These are phyloP conservation scores for Claviceps sp. DNA, from an alignment of 2,329 filamentous ascomycete genomes.

Conservation along the genomic window DNA sequence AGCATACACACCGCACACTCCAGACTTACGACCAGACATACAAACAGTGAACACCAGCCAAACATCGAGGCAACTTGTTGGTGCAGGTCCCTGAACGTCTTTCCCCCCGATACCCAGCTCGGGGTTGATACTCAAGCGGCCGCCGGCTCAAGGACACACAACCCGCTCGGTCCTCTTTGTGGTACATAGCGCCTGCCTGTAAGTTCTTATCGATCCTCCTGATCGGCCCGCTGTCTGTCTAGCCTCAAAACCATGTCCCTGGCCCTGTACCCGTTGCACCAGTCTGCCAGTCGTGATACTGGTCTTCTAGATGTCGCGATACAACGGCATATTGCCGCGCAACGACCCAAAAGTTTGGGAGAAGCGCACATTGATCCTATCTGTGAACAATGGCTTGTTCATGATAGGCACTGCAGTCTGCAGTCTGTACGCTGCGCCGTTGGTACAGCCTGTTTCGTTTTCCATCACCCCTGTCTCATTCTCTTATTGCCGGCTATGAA, in stretches of 20 bases:
- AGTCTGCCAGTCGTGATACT: too few species aligned
- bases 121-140: too few species aligned
- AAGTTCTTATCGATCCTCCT: conserved; percentile 3
- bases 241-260: neutral
- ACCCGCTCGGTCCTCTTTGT: conserved; percentile 5
- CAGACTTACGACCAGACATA: neutral
- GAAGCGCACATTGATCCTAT: neutral
- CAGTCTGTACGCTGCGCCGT: neutral
- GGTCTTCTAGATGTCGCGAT: neutral
- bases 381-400: neutral
- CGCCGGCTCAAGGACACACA: neutral
- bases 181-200: conserved; percentile 2
- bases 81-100: neutral
- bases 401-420: neutral
- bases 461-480: neutral
- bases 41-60: too few species aligned
- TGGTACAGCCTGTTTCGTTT: neutral
- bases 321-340: neutral
- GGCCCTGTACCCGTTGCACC: neutral
- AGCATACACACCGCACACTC: neutral
- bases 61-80: too few species aligned
- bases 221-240: neutral
- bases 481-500: neutral
- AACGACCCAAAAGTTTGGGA: neutral
- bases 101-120: neutral